Evolutionary conservation across 1,139 yeast species (phyloP), one percentile per base, ranked within the genome.

Genomic region (Arxiozyma heterogenica): DNA sequence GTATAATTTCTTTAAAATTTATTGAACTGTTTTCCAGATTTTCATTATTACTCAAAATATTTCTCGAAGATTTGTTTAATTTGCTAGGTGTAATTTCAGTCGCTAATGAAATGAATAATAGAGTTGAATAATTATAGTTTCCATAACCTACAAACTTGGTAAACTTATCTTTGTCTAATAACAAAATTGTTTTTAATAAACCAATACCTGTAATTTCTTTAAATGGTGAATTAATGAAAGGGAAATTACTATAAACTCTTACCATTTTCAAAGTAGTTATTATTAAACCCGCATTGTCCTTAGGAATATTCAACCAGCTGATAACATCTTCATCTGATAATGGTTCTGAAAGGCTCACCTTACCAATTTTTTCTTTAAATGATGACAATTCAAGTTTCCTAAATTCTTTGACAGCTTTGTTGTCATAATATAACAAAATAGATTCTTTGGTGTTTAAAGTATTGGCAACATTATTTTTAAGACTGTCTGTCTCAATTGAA

Each of bases 231-330:
- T 69, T 66, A 39, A 77, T 57, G 51, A 76, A 68, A 0, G 84
- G 84, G 61, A 76, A 80, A 27, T 68, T 69, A 1, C 76, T 70
- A 43, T 79, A 59, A 41, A 69, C 68, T 22, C 64, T 59, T 1
- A 76, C 62, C 21, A 73, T 61, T 12, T 65, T 63, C 60, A 69
- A 71, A 2, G 78, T 52, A 3, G 73, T 51, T 5, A 64, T 62
- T 0, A 71, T 63, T 0, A 74, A 61, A 2, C 61, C 60, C 0
- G 58, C 54, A 5, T 64, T 58, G 12, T 68, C 64, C 1, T 55
- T 58, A 1, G 75, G 75, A 1, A 75, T 49, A 9, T 62, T 62
- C 20, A 75, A 58, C 53, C 74, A 54, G 2, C 59, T 47, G 17
- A 64, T 57, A 44, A 74, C 51, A 48, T 66, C 64, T 25, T 57